These are phyloP conservation scores for Chaetomium fimeti DNA, from an alignment of 495 filamentous ascomycete genomes.

Conservation along the genomic window DNA sequence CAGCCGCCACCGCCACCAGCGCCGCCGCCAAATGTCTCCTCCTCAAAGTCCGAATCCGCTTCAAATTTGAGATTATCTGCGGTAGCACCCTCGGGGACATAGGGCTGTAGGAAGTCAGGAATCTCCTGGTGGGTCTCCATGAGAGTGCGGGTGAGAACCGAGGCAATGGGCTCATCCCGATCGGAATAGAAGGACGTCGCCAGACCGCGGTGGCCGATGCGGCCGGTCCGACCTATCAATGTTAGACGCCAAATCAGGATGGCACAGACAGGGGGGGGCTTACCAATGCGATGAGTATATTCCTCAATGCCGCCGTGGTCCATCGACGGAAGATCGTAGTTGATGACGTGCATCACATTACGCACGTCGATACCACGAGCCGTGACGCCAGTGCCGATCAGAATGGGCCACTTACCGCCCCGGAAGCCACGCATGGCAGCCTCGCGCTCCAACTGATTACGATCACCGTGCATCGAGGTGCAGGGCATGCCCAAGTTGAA, in stretches of 20 bases:
- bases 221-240: conserved; percentile 80
- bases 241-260: conserved; percentile 21
- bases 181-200: conserved; percentile 85
- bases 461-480: conserved; percentile 82
- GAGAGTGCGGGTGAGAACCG: conserved; percentile 70
- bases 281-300: conserved; percentile 92
- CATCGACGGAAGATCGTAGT: conserved; percentile 75
- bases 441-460: conserved; percentile 89
- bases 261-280: conserved; percentile 23
- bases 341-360: conserved; percentile 87
- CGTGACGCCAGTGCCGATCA: conserved; percentile 80
- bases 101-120: conserved; percentile 75
- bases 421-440: conserved; percentile 89
- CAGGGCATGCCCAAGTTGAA: conserved; percentile 75
- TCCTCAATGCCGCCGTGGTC: conserved; percentile 85
- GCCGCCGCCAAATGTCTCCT: conserved; percentile 18
- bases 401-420: conserved; percentile 65
- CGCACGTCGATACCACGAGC: conserved; percentile 89
- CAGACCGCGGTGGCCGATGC: conserved; percentile 83
- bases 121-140: conserved; percentile 73
- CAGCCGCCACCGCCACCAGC: conserved; percentile 18
- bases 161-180: conserved; percentile 64
- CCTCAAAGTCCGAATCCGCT: conserved; percentile 62
- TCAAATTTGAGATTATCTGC: conserved; percentile 55
- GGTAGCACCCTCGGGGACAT: conserved; percentile 54